phyloP scores from a whole-genome alignment of 192 early-diverging fungal species.

The Coemansia sp. region DNA sequence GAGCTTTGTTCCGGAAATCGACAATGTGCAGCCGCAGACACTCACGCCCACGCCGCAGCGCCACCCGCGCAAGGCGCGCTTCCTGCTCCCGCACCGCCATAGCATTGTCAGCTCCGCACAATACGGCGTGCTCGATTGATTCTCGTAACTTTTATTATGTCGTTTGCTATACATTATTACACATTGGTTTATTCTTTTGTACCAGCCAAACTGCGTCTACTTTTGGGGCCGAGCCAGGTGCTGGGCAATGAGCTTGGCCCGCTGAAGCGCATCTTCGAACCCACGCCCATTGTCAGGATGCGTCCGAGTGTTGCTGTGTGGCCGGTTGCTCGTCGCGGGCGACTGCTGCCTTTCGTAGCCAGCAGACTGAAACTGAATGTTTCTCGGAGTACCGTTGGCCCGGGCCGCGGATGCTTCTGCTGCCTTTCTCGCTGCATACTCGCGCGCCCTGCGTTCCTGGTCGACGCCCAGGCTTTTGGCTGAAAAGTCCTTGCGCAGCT shows the following conservation, averaged over 20 bases:
- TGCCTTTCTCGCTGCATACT: slow-evolving; percentile 28
- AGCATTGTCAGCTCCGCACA: slow-evolving; percentile 11
- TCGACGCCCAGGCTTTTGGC: slow-evolving; percentile 29
- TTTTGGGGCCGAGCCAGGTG: slow-evolving; percentile 23
- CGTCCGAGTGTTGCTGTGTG: not conserved
- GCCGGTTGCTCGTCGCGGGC: not conserved
- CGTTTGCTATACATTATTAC: too few species aligned
- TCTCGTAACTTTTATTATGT: not conserved
- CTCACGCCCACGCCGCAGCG: not conserved
- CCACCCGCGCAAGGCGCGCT: slow-evolving; percentile 15
- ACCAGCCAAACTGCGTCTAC: not conserved
- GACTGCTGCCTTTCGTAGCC: slow-evolving; percentile 5
- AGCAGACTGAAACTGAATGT: slow-evolving; percentile 30
- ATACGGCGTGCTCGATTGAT: slow-evolving; percentile 3
- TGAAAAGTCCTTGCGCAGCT: slow-evolving; percentile 36
- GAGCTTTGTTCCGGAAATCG: slow-evolving; percentile 27
- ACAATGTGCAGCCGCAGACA: not conserved
- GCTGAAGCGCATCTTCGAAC: slow-evolving; percentile 39
- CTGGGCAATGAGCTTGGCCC: slow-evolving; percentile 46
- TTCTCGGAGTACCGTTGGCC: slow-evolving; percentile 16
- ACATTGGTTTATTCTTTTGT: not conserved
- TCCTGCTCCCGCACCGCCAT: slow-evolving; percentile 30
- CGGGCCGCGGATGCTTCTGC: slow-evolving; percentile 12
- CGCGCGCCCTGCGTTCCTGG: slow-evolving; percentile 42
- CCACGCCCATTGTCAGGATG: slow-evolving; percentile 19